phyloP scores from a whole-genome alignment of 257 asterid genomes.

The Solanum lycopersicoides region DNA sequence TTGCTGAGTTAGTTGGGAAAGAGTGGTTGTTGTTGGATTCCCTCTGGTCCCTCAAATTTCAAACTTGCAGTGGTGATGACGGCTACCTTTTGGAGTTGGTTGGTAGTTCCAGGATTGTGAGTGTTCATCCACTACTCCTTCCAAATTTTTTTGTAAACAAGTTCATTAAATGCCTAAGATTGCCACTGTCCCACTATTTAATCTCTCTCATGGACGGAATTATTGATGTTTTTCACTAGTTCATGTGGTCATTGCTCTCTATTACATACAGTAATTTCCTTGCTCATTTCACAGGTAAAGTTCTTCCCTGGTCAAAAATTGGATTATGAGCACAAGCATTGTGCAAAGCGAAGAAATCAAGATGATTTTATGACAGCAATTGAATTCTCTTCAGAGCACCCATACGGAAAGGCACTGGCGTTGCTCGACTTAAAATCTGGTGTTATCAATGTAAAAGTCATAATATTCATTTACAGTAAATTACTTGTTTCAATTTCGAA shows the following conservation, averaged over 20 bases:
- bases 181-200: neutral
- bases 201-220: neutral
- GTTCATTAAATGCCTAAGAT: neutral
- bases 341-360: slow-evolving; percentile 38
- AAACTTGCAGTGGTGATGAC: slow-evolving; percentile 29
- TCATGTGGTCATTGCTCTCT: neutral
- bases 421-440: slow-evolving; percentile 60
- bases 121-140: slow-evolving; percentile 10
- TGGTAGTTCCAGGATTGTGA: slow-evolving; percentile 73
- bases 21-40: slow-evolving; percentile 64
- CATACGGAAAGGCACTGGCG: slow-evolving; percentile 77
- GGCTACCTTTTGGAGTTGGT: slow-evolving; percentile 60
- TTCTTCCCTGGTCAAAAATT: slow-evolving; percentile 70
- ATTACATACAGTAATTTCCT: neutral
- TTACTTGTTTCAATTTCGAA: neutral
- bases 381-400: slow-evolving; percentile 61
- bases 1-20: slow-evolving; percentile 53
- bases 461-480: neutral
- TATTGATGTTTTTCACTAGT: neutral
- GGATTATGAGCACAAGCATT: slow-evolving; percentile 63
- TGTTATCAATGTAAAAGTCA: slow-evolving; percentile 39
- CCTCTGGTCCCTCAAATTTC: slow-evolving; percentile 64
- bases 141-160: neutral
- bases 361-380: slow-evolving; percentile 58
- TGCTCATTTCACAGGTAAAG: slow-evolving; percentile 42